Evolutionary conservation across 306 rosid genomes (phyloP).

Genomic region (Prunus campanulata): DNA sequence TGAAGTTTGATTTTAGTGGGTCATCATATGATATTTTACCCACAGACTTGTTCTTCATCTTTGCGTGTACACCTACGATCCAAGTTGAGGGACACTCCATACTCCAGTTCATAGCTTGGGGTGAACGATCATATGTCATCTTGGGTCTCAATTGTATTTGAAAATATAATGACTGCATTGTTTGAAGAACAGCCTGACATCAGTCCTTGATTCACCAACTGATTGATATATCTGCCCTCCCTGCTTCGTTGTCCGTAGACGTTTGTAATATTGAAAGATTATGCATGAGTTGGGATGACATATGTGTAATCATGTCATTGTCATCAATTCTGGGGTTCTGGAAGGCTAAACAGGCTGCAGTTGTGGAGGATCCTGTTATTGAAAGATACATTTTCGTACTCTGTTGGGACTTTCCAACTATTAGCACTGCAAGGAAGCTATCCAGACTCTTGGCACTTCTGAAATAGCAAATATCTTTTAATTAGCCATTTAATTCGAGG

Average conservation of each 20-base stretch:
- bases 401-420: slow-evolving; percentile 81
- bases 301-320: slow-evolving; percentile 41
- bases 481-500: slow-evolving; percentile 67
- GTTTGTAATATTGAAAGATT: slow-evolving; percentile 42
- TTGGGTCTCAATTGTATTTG: slow-evolving; percentile 62
- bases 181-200: slow-evolving; percentile 50
- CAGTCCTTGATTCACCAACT: slow-evolving; percentile 66
- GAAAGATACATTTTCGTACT: slow-evolving; percentile 88
- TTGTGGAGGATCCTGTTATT: slow-evolving; percentile 78
- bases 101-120: slow-evolving; percentile 32
- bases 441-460: slow-evolving; percentile 48
- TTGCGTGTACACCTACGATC: slow-evolving; percentile 78
- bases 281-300: slow-evolving; percentile 61
- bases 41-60: slow-evolving; percentile 63
- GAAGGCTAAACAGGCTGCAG: slow-evolving; percentile 58
- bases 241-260: slow-evolving; percentile 47
- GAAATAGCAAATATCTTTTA: slow-evolving; percentile 60
- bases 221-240: slow-evolving; percentile 65
- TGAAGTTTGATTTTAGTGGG: slow-evolving; percentile 91
- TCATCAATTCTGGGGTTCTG: slow-evolving; percentile 63
- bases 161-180: slow-evolving; percentile 51
- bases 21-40: slow-evolving; percentile 83
- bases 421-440: slow-evolving; percentile 36
- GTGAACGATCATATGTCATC: slow-evolving; percentile 64
- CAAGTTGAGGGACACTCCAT: slow-evolving; percentile 68